Evolutionary conservation across 495 filamentous ascomycete genomes (phyloP).

Genomic region (Aspergillus bridgeri): DNA sequence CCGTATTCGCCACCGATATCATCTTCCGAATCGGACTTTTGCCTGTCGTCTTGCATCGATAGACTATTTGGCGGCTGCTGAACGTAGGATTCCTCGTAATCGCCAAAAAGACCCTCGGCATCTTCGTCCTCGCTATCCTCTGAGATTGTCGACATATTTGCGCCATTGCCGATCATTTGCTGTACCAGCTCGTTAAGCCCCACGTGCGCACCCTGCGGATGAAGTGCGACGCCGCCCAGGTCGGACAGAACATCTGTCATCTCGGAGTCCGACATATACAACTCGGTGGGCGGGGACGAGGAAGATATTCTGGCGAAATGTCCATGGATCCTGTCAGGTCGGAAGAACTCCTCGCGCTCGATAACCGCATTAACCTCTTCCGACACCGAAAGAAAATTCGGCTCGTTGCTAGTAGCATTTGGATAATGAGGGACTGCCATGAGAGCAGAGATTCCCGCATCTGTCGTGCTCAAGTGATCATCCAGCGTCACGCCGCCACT

Average conservation of each 20-base stretch:
- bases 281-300: neutral
- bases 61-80: constrained; percentile 15
- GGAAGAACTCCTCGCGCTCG: constrained; percentile 12
- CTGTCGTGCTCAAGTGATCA: constrained; percentile 3
- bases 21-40: constrained; percentile 37
- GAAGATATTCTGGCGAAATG: neutral
- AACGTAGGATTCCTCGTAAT: constrained; percentile 24
- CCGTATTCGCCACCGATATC: constrained; percentile 21
- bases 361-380: constrained; percentile 34
- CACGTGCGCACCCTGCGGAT: constrained; percentile 18
- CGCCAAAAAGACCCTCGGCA: constrained; percentile 25
- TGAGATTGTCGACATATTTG: constrained; percentile 20
- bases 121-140: constrained; percentile 23
- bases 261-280: constrained; percentile 24
- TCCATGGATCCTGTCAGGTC: neutral
- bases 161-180: constrained; percentile 18
- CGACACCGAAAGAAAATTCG: constrained; percentile 15
- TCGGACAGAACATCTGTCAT: constrained; percentile 24
- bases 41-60: constrained; percentile 23
- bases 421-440: constrained; percentile 36
- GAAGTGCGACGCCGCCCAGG: constrained; percentile 19
- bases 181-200: constrained; percentile 22
- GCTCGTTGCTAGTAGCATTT: constrained; percentile 17
- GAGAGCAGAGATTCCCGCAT: constrained; percentile 28
- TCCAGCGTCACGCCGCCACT: neutral